phyloP scores from a whole-genome alignment of 2,329 filamentous ascomycete genomes.

The Ascochyta lentis region DNA sequence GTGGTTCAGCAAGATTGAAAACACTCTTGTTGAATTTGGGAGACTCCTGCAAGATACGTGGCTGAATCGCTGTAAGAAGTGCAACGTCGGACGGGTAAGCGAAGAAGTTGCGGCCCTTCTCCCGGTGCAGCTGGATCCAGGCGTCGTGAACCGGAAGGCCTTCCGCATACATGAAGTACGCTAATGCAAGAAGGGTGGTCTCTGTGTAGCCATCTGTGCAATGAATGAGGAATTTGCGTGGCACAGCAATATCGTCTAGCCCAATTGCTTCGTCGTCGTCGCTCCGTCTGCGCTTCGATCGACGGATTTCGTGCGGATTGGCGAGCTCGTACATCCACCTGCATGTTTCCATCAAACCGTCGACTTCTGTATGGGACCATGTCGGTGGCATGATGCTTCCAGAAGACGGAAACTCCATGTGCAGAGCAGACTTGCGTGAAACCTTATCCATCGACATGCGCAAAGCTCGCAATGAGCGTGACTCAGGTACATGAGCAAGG shows the following conservation, averaged over 20 bases:
- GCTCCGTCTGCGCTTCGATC: conserved; percentile 53
- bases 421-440: conserved; percentile 55
- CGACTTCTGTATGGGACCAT: conserved; percentile 81
- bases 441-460: conserved; percentile 60
- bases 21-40: conserved; percentile 61
- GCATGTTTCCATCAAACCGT: conserved; percentile 84
- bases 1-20: conserved; percentile 68
- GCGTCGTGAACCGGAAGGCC: conserved; percentile 81
- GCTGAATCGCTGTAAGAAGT: conserved; percentile 77
- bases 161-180: conserved; percentile 93
- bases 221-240: conserved; percentile 81
- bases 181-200: conserved; percentile 83
- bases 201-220: conserved; percentile 97
- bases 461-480: conserved; percentile 68
- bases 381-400: conserved; percentile 88
- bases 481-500: conserved; percentile 75
- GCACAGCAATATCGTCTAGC: conserved; percentile 55
- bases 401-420: conserved; percentile 87
- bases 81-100: conserved; percentile 91
- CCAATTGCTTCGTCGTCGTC: conserved; percentile 62
- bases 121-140: conserved; percentile 84
- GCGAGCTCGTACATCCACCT: conserved; percentile 88
- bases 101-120: conserved; percentile 90
- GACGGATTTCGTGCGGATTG: conserved; percentile 62
- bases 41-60: conserved; percentile 75